phyloP scores from a whole-genome alignment of 768 basidiomycete species.

The Hydnomerulius pinastri region DNA sequence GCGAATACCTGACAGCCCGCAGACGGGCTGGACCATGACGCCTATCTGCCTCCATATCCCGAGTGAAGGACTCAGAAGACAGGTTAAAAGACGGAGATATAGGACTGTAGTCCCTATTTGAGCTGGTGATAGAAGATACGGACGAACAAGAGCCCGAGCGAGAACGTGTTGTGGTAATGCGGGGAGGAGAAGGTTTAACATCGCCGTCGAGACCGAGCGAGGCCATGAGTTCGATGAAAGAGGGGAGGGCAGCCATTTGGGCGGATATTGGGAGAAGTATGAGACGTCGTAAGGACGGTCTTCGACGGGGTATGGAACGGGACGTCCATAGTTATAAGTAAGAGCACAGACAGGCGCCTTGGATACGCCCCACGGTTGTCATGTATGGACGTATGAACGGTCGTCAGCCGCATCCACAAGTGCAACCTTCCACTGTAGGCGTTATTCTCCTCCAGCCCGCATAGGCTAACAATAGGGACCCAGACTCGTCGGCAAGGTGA shows the following conservation, averaged over 20 bases:
- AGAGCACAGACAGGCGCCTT: slow-evolving; percentile 20
- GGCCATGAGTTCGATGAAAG: slow-evolving; percentile 86
- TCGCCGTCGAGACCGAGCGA: slow-evolving; percentile 71
- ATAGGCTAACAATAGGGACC: slow-evolving; percentile 44
- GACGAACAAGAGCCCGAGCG: slow-evolving; percentile 49
- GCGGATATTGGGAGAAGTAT: slow-evolving; percentile 31
- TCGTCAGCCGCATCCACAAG: slow-evolving; percentile 34
- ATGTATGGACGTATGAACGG: slow-evolving; percentile 25
- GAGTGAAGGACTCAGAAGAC: slow-evolving; percentile 22
- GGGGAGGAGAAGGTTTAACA: slow-evolving; percentile 33
- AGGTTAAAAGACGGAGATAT: slow-evolving; percentile 40
- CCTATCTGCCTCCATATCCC: slow-evolving; percentile 33
- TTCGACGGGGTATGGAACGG: slow-evolving; percentile 13
- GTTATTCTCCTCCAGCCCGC: slow-evolving; percentile 22
- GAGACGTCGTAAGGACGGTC: slow-evolving; percentile 20
- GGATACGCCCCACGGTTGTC: slow-evolving; percentile 42
- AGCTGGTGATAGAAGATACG: slow-evolving; percentile 43
- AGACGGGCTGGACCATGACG: slow-evolving; percentile 29
- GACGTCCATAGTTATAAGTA: slow-evolving; percentile 29
- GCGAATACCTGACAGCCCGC: slow-evolving; percentile 31
- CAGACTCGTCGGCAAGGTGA: slow-evolving; percentile 68
- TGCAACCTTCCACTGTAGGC: slow-evolving; percentile 23
- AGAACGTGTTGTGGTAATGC: slow-evolving; percentile 25
- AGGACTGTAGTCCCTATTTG: slow-evolving; percentile 32
- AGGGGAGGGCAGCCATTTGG: slow-evolving; percentile 74